These are phyloP conservation scores for Hordeum vulgare DNA, from an alignment of 176 grass and related monocot species.

Conservation along the genomic window MorexV3_pseudomolecules_assembly NC_058520.1:404803334-404803833, in stretches of 20 bases:
- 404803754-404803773: background rate
- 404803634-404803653: conserved; percentile 9
- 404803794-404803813: background rate
- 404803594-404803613: background rate
- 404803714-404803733: background rate
- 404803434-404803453: background rate
- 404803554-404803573: no score
- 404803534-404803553: no score
- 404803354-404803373: background rate
- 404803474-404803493: background rate
- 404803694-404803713: background rate
- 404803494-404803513: background rate
- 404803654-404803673: background rate
- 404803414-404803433: background rate
- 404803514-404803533: background rate
- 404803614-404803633: background rate
- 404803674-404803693: background rate
- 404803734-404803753: background rate
- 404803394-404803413: background rate
- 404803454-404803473: background rate
- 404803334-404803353: conserved; percentile 59
- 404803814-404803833: background rate
- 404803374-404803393: background rate
- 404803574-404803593: background rate
- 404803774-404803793: background rate